Evolutionary conservation across 495 filamentous ascomycete species (phyloP), one percentile per base, ranked within the genome.

Genomic region (Apiosordaria backusii): DNA sequence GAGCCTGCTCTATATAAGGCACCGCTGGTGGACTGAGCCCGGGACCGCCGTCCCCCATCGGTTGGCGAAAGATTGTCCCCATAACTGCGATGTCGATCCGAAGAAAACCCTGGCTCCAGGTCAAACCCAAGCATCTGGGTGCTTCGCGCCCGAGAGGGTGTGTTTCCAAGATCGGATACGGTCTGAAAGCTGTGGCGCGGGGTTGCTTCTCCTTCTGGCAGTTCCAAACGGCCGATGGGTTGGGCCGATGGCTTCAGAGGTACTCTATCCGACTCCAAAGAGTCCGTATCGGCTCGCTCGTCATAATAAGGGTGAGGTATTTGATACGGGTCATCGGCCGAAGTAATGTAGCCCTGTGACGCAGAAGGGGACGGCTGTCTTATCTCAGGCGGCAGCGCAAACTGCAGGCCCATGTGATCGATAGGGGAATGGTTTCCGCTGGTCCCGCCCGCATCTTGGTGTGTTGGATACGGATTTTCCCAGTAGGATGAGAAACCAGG

Each of bases 1-100:
- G 93, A 96, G 35, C 93, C 90, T 63, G 95, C 91, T 69, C 92
- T 82, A 22, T 85, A 84, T 62, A 96, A 76, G 45, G 92, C 88
- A 53, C 89, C 85, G 60, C 82, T 83, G 13, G 87, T 85, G 9
- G 85, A 79, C 25, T 81, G 73, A 26, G 80, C 78, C 55, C 84
- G 78, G 4, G 93, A 97, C 65, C 82, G 71, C 29, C 76, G 76
- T 50, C 74, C 71, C 52, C 74, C 71, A 26, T 81, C 80, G 40
- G 67, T 76, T 16, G 84, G 84, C 9, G 69, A 71, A 29, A 86
- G 72, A 50, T 76, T 80, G 35, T 79, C 69, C 26, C 84, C 83
- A 75, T 80, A 84, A 60, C 77, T 84, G 57, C 76, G 76, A 54
- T 78, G 77, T 26, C 79, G 76, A 45, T 72, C 70, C 10, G 81